These are phyloP conservation scores for Aspergillus nomiae DNA, from an alignment of 2,329 filamentous ascomycete genomes.

Conservation along the genomic window DNA sequence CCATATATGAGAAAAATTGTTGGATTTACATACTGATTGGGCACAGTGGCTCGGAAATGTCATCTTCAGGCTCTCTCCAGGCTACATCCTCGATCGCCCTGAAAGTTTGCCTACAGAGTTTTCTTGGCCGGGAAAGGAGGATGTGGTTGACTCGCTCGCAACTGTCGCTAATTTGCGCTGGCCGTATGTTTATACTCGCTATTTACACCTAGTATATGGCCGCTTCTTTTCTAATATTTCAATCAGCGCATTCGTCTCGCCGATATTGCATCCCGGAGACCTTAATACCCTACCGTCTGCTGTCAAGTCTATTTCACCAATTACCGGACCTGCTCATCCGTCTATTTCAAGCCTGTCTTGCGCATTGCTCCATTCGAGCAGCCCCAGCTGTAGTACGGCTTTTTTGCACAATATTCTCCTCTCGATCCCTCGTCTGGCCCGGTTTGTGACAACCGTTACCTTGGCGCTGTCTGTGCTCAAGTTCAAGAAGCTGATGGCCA, in stretches of 20 bases:
- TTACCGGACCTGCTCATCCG: constrained; percentile 83
- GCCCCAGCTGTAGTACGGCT: constrained; percentile 84
- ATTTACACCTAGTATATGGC: background rate
- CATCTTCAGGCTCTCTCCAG: constrained; percentile 69
- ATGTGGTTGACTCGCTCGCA: constrained; percentile 79
- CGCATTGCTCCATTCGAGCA: constrained; percentile 81
- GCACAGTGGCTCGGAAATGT: constrained; percentile 63
- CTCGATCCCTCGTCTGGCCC: constrained; percentile 76
- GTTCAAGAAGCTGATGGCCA: constrained; percentile 67
- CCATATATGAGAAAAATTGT: constrained; percentile 24
- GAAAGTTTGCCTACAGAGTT: constrained; percentile 65
- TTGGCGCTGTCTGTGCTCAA: constrained; percentile 66
- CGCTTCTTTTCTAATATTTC: background rate
- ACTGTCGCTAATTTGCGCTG: constrained; percentile 80
- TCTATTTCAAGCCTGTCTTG: constrained; percentile 84
- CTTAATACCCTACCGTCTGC: constrained; percentile 60
- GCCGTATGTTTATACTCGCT: constrained; percentile 63
- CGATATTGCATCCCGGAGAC: constrained; percentile 78
- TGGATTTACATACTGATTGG: constrained; percentile 4
- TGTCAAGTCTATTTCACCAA: constrained; percentile 70
- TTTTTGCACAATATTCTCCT: constrained; percentile 85
- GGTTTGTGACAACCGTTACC: constrained; percentile 71
- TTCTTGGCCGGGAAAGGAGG: constrained; percentile 73
- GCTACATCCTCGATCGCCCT: constrained; percentile 77
- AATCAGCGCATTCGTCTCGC: constrained; percentile 73